Percentiles rank a stretch among this genome's conserved stretches.
Conservation (phyloP, 176 grass and related monocot species). For the Carex myosuroides region DNA sequence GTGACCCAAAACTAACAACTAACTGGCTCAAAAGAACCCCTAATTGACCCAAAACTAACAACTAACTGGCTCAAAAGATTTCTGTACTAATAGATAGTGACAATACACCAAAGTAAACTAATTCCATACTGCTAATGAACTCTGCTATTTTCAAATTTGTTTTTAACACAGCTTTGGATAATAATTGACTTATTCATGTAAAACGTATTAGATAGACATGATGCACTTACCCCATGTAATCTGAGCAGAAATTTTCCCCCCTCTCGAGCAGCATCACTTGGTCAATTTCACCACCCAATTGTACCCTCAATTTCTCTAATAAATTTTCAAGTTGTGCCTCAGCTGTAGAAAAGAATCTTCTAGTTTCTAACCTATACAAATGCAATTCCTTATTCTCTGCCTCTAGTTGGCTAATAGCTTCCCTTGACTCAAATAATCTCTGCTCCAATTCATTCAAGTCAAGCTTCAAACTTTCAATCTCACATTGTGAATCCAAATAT, state of each 20-base stretch:
- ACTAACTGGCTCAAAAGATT: neutral
- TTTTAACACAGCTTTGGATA: neutral
- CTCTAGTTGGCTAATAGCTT: constrained; percentile 37
- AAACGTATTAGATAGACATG: neutral
- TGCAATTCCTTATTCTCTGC: constrained; percentile 59
- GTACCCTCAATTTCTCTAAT: constrained; percentile 24
- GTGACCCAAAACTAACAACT: neutral
- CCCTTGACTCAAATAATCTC: constrained; percentile 45
- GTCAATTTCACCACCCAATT: constrained; percentile 28
- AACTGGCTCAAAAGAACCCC: neutral
- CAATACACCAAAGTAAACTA: neutral
- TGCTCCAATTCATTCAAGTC: constrained; percentile 78
- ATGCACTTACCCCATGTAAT: constrained; percentile 18
- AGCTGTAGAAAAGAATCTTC: constrained; percentile 26
- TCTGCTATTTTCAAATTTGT: neutral
- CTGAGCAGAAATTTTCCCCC: constrained; percentile 11
- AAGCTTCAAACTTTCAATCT: constrained; percentile 97
- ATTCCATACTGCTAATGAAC: neutral
- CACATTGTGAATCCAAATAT: constrained; percentile 84
- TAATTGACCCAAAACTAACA: neutral
- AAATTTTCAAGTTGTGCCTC: constrained; percentile 41
- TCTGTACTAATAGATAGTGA: neutral
- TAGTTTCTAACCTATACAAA: constrained; percentile 34
- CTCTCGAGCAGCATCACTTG: constrained; percentile 24
- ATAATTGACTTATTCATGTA: neutral